Percentiles rank a stretch among this genome's conserved stretches.
Evolutionary conservation across 1,284 basidiomycete species (phyloP).

Genomic region (Sanghuangporus weigelae): DNA sequence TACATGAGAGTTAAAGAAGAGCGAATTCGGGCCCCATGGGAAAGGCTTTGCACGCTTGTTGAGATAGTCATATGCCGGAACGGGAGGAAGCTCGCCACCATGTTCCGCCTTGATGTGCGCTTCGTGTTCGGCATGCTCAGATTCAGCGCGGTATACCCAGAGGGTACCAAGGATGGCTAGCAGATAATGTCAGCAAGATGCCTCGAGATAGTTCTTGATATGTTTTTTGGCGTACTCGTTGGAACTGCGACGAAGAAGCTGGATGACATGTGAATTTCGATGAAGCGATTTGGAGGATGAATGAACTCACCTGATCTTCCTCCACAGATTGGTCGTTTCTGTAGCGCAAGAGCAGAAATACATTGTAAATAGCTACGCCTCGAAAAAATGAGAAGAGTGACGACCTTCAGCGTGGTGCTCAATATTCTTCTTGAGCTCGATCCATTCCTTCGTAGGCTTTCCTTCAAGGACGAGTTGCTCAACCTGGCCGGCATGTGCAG

Average conservation of each 20-base stretch:
- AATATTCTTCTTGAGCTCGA: slow-evolving; percentile 52
- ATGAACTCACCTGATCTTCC: slow-evolving; percentile 66
- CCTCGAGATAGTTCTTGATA: not conserved
- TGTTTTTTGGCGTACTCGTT: slow-evolving; percentile 42
- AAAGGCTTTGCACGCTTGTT: slow-evolving; percentile 72
- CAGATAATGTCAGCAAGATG: slow-evolving; percentile 9
- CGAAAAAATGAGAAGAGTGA: slow-evolving; percentile 12
- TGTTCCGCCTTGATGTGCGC: slow-evolving; percentile 73
- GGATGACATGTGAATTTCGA: slow-evolving; percentile 11
- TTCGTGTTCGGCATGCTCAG: slow-evolving; percentile 67
- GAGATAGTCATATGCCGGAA: slow-evolving; percentile 70
- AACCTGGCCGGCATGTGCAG: slow-evolving; percentile 23
- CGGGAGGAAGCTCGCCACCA: slow-evolving; percentile 66
- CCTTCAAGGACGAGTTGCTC: slow-evolving; percentile 17
- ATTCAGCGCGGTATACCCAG: slow-evolving; percentile 75
- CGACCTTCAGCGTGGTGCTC: slow-evolving; percentile 60
- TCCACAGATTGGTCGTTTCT: slow-evolving; percentile 79
- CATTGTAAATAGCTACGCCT: slow-evolving; percentile 10
- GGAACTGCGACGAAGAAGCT: slow-evolving; percentile 77
- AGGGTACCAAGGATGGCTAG: slow-evolving; percentile 58
- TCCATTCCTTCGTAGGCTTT: slow-evolving; percentile 35
- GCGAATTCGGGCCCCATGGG: slow-evolving; percentile 77
- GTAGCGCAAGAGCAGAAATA: slow-evolving; percentile 16
- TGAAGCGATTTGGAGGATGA: not conserved
- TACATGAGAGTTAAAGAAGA: slow-evolving; percentile 78